Evolutionary conservation across 108 stramenopile genomes (phyloP).

Genomic region (Fragilaria crotonensis): DNA sequence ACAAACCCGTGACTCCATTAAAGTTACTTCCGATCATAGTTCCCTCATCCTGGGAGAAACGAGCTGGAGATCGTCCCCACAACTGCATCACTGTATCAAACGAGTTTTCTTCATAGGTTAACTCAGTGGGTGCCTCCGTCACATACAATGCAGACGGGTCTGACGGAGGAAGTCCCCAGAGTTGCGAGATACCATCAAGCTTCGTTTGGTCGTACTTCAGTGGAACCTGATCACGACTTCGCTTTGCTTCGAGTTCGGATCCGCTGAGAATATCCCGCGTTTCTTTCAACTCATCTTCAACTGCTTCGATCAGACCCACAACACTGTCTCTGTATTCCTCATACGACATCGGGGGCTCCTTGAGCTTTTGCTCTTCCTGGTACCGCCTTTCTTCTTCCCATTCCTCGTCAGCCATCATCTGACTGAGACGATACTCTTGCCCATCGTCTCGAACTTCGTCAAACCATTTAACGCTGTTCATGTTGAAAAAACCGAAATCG

Average conservation of each 20-base stretch:
- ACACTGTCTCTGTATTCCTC: constrained; percentile 36
- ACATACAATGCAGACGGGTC: constrained; percentile 14
- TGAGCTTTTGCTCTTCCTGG: constrained; percentile 10
- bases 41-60: constrained; percentile 1
- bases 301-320: constrained; percentile 33
- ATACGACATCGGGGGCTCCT: constrained; percentile 14
- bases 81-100: constrained; percentile 33
- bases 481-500: neutral
- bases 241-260: neutral
- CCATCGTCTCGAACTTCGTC: constrained; percentile 47
- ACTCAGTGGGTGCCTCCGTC: constrained; percentile 2
- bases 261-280: constrained; percentile 33
- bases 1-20: constrained; percentile 33
- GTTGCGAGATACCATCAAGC: constrained; percentile 47
- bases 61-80: constrained; percentile 23
- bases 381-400: constrained; percentile 26
- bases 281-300: constrained; percentile 35
- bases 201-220: constrained; percentile 46
- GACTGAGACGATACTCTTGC: constrained; percentile 41
- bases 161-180: constrained; percentile 41
- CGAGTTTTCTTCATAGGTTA: constrained; percentile 31
- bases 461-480: constrained; percentile 30
- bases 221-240: neutral
- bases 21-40: constrained; percentile 10
- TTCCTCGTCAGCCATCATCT: constrained; percentile 56